These are phyloP conservation scores for Ogataea pini DNA, from an alignment of 805 yeast species.

Conservation along the genomic window DNA sequence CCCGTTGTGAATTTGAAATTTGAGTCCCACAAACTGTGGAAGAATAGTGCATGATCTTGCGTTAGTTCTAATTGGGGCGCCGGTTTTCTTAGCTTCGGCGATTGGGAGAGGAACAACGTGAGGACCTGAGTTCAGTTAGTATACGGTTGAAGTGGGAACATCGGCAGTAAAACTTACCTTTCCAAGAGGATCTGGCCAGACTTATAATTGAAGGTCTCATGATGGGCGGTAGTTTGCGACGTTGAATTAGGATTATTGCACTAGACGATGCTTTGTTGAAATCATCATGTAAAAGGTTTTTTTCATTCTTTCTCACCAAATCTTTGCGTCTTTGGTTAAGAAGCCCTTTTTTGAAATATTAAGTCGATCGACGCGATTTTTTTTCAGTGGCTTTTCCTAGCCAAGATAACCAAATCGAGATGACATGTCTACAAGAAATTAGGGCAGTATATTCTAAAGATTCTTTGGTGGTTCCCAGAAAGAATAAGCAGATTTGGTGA, in stretches of 20 bases:
- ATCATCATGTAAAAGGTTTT: background rate
- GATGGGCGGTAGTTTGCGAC: background rate
- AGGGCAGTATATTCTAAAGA: too few species aligned
- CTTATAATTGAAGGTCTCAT: conserved; percentile 44
- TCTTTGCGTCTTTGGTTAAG: background rate
- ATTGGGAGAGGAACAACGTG: conserved; percentile 94
- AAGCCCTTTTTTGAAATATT: background rate
- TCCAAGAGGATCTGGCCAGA: conserved; percentile 60
- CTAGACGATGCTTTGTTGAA: background rate
- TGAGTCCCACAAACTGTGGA: conserved; percentile 94
- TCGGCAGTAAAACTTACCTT: conserved; percentile 39
- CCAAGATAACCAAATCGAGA: background rate
- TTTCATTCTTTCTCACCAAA: background rate
- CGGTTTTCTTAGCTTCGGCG: conserved; percentile 75
- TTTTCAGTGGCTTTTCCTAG: background rate
- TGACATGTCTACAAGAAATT: conserved; percentile 2
- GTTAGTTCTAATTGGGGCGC: conserved; percentile 90
- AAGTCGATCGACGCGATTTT: conserved; percentile 8
- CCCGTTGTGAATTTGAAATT: conserved; percentile 95
- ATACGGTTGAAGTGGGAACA: background rate
- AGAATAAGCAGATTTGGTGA: background rate
- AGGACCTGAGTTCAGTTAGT: conserved; percentile 55
- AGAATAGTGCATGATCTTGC: conserved; percentile 93
- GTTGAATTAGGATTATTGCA: background rate
- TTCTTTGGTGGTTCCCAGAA: background rate